A percentile compares a stretch with the other conserved stretches of the same genome.
Conservation (phyloP, 2,329 filamentous ascomycete genomes). For the Colletotrichum lupini region DNA sequence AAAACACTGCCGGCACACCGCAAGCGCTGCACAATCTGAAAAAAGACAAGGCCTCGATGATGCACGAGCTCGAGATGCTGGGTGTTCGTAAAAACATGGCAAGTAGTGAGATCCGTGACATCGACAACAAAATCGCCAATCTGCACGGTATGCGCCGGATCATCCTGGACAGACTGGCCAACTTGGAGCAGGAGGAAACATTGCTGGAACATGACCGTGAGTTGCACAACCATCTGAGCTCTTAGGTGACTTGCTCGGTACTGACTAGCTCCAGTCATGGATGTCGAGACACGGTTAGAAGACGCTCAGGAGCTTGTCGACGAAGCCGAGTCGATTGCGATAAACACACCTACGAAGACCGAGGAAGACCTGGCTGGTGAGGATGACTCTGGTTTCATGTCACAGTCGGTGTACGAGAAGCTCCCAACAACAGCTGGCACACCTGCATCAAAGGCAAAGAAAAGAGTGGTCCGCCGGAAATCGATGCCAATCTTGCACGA, state of each 20-base stretch:
- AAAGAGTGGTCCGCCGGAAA: slow-evolving; percentile 73
- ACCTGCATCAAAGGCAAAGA: slow-evolving; percentile 61
- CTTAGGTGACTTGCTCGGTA: neutral
- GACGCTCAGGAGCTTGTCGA: slow-evolving; percentile 69
- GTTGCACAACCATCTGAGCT: slow-evolving; percentile 43
- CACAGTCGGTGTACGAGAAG: slow-evolving; percentile 96
- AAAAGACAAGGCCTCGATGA: slow-evolving; percentile 82
- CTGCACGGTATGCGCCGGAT: slow-evolving; percentile 93
- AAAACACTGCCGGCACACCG: slow-evolving; percentile 65
- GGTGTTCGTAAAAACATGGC: slow-evolving; percentile 97
- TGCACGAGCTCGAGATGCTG: slow-evolving; percentile 91
- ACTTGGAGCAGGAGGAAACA: slow-evolving; percentile 89
- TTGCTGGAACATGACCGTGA: slow-evolving; percentile 88
- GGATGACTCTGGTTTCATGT: slow-evolving; percentile 81
- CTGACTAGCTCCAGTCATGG: slow-evolving; percentile 64
- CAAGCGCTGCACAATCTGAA: slow-evolving; percentile 79
- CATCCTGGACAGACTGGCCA: slow-evolving; percentile 86
- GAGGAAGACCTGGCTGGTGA: slow-evolving; percentile 65
- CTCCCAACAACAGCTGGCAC: slow-evolving; percentile 69
- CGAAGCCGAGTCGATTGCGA: slow-evolving; percentile 67
- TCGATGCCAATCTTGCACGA: slow-evolving; percentile 97
- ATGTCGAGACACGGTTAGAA: slow-evolving; percentile 71
- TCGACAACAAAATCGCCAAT: slow-evolving; percentile 96
- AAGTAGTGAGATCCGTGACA: slow-evolving; percentile 93
- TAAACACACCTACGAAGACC: slow-evolving; percentile 62